Evolutionary conservation across 1,284 basidiomycete species (phyloP).

Genomic region (Pulveroboletus sp.): DNA sequence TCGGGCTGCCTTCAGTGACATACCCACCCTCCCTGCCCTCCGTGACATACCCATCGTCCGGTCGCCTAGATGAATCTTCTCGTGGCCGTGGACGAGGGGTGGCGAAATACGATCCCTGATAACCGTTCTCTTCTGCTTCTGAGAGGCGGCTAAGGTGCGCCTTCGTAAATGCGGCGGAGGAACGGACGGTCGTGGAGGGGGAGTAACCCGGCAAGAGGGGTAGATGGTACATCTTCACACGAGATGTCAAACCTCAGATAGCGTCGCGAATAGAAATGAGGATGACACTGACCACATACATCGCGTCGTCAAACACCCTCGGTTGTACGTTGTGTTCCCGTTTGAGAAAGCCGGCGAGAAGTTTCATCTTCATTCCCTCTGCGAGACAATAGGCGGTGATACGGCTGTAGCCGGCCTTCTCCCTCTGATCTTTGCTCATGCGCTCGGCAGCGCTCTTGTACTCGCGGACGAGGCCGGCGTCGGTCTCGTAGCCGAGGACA

Average conservation of each 20-base stretch:
- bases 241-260: not conserved
- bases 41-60: conserved; percentile 35
- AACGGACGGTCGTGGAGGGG: conserved; percentile 80
- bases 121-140: conserved; percentile 88
- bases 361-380: conserved; percentile 79
- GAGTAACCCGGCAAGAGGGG: conserved; percentile 92
- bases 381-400: conserved; percentile 89
- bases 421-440: conserved; percentile 76
- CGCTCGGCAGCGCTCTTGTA: conserved; percentile 80
- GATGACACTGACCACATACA: conserved; percentile 75
- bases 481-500: conserved; percentile 63
- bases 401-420: conserved; percentile 73
- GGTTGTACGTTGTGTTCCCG: conserved; percentile 92
- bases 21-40: conserved; percentile 30
- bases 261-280: not conserved
- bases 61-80: conserved; percentile 27
- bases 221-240: conserved; percentile 80
- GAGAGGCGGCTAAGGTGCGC: conserved; percentile 71
- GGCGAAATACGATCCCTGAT: conserved; percentile 83
- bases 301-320: conserved; percentile 88
- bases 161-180: conserved; percentile 68
- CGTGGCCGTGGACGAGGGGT: conserved; percentile 32
- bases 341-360: conserved; percentile 82
- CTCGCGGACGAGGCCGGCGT: conserved; percentile 60
- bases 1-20: conserved; percentile 25